phyloP scores from a whole-genome alignment of 306 rosid genomes.

The Rosa rugosa region DNA sequence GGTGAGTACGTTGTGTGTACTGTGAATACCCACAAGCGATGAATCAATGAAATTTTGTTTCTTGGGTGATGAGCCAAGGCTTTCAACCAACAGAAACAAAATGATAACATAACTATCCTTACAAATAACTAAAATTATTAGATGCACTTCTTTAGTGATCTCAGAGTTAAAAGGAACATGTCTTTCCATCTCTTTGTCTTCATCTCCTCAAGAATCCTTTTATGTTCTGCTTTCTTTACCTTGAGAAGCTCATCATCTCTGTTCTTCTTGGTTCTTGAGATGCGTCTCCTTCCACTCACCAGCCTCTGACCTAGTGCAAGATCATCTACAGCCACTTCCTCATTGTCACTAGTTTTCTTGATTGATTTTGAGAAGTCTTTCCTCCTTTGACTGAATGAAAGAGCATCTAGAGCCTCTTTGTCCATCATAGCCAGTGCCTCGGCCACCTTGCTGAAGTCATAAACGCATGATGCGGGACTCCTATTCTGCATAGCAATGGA shows the following conservation, averaged over 20 bases:
- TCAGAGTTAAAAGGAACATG: neutral
- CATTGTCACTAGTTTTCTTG: neutral
- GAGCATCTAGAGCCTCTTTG: neutral
- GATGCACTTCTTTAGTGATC: neutral
- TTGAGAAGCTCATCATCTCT: conserved; percentile 12
- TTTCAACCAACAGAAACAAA: neutral
- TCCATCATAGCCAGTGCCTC: conserved; percentile 6
- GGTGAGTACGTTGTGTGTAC: neutral
- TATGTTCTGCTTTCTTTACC: neutral
- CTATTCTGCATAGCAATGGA: neutral
- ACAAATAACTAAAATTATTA: neutral
- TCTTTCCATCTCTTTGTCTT: neutral
- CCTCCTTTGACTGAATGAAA: neutral
- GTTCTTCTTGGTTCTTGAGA: neutral
- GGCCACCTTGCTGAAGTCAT: conserved; percentile 5
- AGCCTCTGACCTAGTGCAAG: conserved; percentile 5
- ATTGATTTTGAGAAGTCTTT: neutral
- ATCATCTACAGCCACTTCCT: neutral
- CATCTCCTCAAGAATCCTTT: neutral
- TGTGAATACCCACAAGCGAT: neutral
- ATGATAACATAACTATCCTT: neutral
- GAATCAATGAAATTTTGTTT: neutral
- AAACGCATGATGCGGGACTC: neutral
- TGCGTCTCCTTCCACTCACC: neutral
- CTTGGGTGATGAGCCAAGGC: neutral